Evolutionary conservation across 2,329 filamentous ascomycete species (phyloP), one percentile per base, ranked within the genome.

Genomic region (Fusarium pininemorale): DNA sequence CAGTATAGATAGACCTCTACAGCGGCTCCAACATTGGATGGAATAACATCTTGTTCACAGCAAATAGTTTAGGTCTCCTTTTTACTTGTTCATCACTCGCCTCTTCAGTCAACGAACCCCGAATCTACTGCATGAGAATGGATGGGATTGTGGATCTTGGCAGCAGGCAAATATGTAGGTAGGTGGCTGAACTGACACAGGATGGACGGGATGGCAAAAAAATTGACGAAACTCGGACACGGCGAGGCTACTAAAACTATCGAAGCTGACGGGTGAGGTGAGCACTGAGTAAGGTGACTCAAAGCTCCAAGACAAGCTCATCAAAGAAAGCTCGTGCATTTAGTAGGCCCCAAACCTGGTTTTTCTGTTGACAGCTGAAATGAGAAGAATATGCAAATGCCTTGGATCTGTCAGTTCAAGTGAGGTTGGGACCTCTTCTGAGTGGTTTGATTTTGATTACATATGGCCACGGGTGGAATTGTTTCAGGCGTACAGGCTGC

Each of bases 401-500:
- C 65, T 70, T 66, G 59, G 60, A 45, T 53, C 51, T 55, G 39
- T 37, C 39, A 47, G 32, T 66, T 60, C 51, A 38, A 61, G 50
- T 70, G 63, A 69, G 63, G 67, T 62, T 74, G 55, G 65, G 56
- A 30, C 41, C 54, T 38, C 38, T 53, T 70, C 59, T 61, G 63
- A 56, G 68, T 72, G 72, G 71, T 72, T 74, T 74, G 68, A 69
- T 74, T 74, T 72, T 69, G 54, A 74, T 69, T 74, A 66, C 67
- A 58, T 53, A 56, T 38, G 51, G 50, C 72, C 47, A 72, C 39
- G 56, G 63, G 68, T 72, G 72, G 72, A 48, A 74, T 69, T 69
- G 72, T 74, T 74, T 74, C 72, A 74, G 72, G 72, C 71, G 71
- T n/a, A n/a, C n/a, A n/a, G n/a, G n/a, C n/a, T n/a, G n/a, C n/a